A percentile compares a stretch with the other conserved stretches of the same genome.
These are phyloP conservation scores for Paecilomyces niveus DNA, from an alignment of 2,329 filamentous ascomycete species.

Conservation along the genomic window DNA sequence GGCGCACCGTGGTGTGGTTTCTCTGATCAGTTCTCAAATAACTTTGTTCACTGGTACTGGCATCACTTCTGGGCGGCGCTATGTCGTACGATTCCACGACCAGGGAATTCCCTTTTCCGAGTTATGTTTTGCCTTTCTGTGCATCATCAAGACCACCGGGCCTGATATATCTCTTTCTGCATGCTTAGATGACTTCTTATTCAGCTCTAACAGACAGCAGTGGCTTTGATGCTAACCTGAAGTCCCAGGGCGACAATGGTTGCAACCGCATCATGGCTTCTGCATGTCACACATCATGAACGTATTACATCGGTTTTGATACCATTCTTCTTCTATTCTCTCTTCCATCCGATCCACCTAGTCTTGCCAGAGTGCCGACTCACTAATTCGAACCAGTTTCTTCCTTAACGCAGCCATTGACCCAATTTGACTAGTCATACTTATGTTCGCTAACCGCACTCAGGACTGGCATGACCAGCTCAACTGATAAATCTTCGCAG, in stretches of 20 bases:
- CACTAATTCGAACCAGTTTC: neutral
- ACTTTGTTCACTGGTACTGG: neutral
- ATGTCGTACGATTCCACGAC: neutral
- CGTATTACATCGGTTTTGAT: neutral
- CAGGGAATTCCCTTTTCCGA: neutral
- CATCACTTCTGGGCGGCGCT: neutral
- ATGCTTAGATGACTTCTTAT: neutral
- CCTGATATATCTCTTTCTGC: neutral
- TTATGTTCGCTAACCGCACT: no score
- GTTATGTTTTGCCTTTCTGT: neutral
- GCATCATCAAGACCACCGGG: neutral
- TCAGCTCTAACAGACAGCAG: neutral
- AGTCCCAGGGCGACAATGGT: conserved; percentile 4
- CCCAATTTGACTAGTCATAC: no score
- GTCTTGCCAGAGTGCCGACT: neutral
- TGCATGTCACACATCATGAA: neutral
- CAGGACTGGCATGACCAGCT: neutral
- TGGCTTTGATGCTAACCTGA: neutral
- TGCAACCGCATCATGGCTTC: neutral
- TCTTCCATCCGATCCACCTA: neutral
- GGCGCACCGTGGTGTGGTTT: conserved; percentile 1
- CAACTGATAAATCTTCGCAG: neutral
- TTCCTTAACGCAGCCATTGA: no score
- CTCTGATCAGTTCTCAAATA: neutral
- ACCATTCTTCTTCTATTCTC: neutral